These are phyloP conservation scores for Brachypodium distachyon DNA, from an alignment of 202 grass and related monocot species.

Conservation along the genomic window DNA sequence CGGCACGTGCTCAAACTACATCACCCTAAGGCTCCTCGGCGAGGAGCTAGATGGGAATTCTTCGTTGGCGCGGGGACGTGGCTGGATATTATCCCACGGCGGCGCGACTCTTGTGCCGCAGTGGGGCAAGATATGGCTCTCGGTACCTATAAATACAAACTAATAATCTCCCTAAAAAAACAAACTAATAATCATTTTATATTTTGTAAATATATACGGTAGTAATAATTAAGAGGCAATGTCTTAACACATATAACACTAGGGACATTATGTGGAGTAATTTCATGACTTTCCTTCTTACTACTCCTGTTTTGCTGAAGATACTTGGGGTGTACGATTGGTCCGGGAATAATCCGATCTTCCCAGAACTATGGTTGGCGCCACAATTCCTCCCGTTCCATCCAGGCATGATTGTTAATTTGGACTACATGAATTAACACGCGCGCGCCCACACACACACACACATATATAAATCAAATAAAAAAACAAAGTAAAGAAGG, in stretches of 20 bases:
- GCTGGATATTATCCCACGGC: constrained; percentile 25
- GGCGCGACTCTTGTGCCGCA: constrained; percentile 12
- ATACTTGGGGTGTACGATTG: constrained; percentile 45
- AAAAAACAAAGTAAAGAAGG: neutral
- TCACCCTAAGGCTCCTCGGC: constrained; percentile 3
- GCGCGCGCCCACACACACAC: too few species aligned
- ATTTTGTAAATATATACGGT: too few species aligned
- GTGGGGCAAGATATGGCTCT: constrained; percentile 47
- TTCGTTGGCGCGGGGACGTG: neutral
- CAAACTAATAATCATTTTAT: too few species aligned
- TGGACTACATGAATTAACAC: too few species aligned
- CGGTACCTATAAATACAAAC: neutral
- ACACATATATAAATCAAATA: too few species aligned
- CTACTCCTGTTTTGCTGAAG: too few species aligned
- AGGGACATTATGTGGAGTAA: too few species aligned
- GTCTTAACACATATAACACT: too few species aligned
- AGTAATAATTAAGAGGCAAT: too few species aligned
- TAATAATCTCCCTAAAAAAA: too few species aligned
- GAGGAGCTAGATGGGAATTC: neutral
- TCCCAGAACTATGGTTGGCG: constrained; percentile 28
- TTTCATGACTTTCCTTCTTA: too few species aligned
- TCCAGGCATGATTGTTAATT: constrained; percentile 18
- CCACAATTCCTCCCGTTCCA: constrained; percentile 31
- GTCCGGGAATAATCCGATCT: constrained; percentile 38
- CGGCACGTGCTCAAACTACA: constrained; percentile 27